Percentiles rank a stretch among this genome's conserved stretches.
These are phyloP conservation scores for Blakeslea trispora DNA, from an alignment of 371 early-diverging fungal genomes.

Conservation along the genomic window DNA sequence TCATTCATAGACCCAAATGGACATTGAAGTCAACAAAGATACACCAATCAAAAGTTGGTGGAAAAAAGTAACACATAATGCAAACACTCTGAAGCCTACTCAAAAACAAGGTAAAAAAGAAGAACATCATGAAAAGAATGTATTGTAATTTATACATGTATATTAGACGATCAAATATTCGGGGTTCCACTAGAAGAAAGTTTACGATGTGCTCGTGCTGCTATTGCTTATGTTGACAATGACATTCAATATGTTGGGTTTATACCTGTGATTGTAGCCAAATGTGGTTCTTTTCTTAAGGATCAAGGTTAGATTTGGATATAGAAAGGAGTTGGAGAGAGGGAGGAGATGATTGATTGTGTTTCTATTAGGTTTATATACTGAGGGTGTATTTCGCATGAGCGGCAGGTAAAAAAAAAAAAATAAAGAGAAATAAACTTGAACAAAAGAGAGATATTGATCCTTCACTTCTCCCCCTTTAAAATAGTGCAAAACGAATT, in stretches of 20 bases:
- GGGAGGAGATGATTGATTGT: too few relatives aligned
- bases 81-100: conserved; percentile 17
- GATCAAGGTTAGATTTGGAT: conserved; percentile 38
- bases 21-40: conserved; percentile 24
- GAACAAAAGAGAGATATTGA: too few relatives aligned
- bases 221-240: conserved; percentile 34
- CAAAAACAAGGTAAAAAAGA: conserved; percentile 27
- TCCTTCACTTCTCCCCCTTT: too few relatives aligned
- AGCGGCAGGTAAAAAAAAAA: conserved; percentile 32
- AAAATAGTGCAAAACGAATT: conserved; percentile 62
- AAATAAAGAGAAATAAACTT: too few relatives aligned
- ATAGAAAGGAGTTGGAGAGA: too few relatives aligned
- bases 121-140: too few relatives aligned
- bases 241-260: conserved; percentile 37
- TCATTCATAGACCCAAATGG: too few relatives aligned
- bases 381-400: conserved; percentile 43
- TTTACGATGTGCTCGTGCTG: conserved; percentile 28
- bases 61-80: conserved; percentile 28
- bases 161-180: conserved; percentile 31
- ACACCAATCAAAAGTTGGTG: conserved; percentile 34
- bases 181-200: conserved; percentile 34
- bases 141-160: too few relatives aligned
- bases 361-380: conserved; percentile 29
- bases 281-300: conserved; percentile 53
- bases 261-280: conserved; percentile 54